Conservation (phyloP, 2,329 filamentous ascomycete species). For the Colletotrichum cereale region DNA sequence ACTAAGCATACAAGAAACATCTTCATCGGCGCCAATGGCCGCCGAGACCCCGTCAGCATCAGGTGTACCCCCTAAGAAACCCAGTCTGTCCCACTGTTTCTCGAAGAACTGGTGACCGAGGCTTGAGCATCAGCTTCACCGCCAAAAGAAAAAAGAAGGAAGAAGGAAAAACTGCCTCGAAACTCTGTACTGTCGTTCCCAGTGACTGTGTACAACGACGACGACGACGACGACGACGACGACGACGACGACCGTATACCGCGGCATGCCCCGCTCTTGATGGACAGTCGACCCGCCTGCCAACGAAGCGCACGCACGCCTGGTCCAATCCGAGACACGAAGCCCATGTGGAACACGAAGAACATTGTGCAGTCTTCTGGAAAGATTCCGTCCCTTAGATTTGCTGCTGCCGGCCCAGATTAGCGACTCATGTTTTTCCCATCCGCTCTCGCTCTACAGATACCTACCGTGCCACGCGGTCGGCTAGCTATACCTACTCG, state of each 20-base stretch:
- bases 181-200: not conserved
- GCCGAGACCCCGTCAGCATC: slow-evolving; percentile 1
- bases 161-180: not conserved
- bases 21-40: slow-evolving; percentile 14
- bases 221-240: not conserved
- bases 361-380: slow-evolving; percentile 31
- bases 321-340: slow-evolving; percentile 35
- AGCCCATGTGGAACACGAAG: slow-evolving; percentile 29
- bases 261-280: slow-evolving; percentile 19
- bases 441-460: slow-evolving; percentile 13
- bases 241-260: not conserved
- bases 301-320: slow-evolving; percentile 21
- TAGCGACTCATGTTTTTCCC: slow-evolving; percentile 36
- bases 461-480: slow-evolving; percentile 27
- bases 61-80: not conserved
- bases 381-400: slow-evolving; percentile 36
- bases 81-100: not conserved
- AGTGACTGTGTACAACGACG: not conserved
- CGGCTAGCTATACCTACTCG: slow-evolving; percentile 27
- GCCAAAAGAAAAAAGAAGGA: not conserved
- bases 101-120: not conserved
- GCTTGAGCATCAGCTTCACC: not conserved
- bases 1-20: slow-evolving; percentile 22
- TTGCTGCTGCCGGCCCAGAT: slow-evolving; percentile 35
- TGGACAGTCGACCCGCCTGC: slow-evolving; percentile 16